These are phyloP conservation scores for Dendrobium huoshanense DNA, from an alignment of 106 monocot genomes.

Conservation along the genomic window DNA sequence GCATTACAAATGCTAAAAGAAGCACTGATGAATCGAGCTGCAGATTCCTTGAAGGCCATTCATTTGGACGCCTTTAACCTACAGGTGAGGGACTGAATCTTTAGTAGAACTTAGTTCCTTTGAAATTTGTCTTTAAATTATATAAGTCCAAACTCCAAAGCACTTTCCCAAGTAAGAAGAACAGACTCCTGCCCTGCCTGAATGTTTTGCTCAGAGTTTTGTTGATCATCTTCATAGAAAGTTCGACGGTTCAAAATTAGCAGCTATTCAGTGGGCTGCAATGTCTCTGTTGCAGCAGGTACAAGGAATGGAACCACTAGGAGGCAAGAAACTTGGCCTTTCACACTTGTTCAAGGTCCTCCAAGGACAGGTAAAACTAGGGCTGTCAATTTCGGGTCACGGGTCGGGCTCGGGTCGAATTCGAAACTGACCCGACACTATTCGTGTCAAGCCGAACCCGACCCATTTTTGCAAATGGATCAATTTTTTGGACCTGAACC, in stretches of 20 bases:
- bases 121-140: neutral
- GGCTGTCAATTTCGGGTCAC: no score
- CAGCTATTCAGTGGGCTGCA: conserved; percentile 97
- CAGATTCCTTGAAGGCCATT: conserved; percentile 24
- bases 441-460: no score
- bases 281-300: conserved; percentile 87
- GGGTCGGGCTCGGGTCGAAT: no score
- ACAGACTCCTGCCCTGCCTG: conserved; percentile 78
- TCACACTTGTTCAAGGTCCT: conserved; percentile 96
- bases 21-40: no score
- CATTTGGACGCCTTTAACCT: conserved; percentile 73
- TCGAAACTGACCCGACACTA: no score
- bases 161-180: conserved; percentile 93
- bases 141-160: conserved; percentile 46
- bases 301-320: conserved; percentile 36
- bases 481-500: no score
- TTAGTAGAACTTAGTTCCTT: neutral
- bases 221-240: conserved; percentile 71
- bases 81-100: conserved; percentile 43
- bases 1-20: conserved; percentile 29
- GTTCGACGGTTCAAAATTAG: conserved; percentile 80
- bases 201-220: conserved; percentile 91
- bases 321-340: conserved; percentile 92
- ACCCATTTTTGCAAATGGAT: no score
- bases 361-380: conserved; percentile 90